Evolutionary conservation across 257 asterid species (phyloP), one percentile per base, ranked within the genome.

Genomic region (Phtheirospermum japonicum): DNA sequence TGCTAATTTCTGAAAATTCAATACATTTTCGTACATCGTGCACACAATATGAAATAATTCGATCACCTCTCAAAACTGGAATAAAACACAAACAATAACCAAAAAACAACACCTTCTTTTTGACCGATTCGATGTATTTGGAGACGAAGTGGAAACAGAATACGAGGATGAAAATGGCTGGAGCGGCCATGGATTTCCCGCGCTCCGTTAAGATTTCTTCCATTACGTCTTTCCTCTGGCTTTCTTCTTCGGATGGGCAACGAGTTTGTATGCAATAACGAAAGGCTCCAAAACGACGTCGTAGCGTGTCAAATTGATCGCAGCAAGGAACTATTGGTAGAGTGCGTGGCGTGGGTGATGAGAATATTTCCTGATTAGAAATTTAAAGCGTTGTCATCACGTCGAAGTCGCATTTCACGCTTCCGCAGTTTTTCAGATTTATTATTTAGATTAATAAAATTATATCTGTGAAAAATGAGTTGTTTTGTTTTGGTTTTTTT

Each of bases 111-210:
- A 79, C 95, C 95, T 81, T 88, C 58, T 73, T 74, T 36, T 82
- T 83, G 54, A 13, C 19, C 57, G 83, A 62, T 63, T 88, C 95
- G 63, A 86, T 40, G 77, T 82, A 76, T 72, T 89, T 87, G 20
- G 92, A 81, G 31, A 68, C 71, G 51, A 78, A 68, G 59, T 88
- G 96, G 59, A 85, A 68, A 65, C 61, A 60, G 34, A 75, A 80
- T 10, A 91, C 94, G 61, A 86, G 69, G 74, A 79, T 42, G 86
- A 88, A 86, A 66, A 88, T 68, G 51, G 71, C n/a, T 12, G 92
- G 90, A 68, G 96, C 90, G 11, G 96, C 90, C 26, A 80, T 64
- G 30, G 96, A 88, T 73, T 64, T 86, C 59, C 75, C 79, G 39
- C 68, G 76, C 62, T 73, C 80, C 63, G 75, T 70, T 65, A 68